Conservation (phyloP, 2,329 filamentous ascomycete genomes). For the Pseudogymnoascus sp. region DNA sequence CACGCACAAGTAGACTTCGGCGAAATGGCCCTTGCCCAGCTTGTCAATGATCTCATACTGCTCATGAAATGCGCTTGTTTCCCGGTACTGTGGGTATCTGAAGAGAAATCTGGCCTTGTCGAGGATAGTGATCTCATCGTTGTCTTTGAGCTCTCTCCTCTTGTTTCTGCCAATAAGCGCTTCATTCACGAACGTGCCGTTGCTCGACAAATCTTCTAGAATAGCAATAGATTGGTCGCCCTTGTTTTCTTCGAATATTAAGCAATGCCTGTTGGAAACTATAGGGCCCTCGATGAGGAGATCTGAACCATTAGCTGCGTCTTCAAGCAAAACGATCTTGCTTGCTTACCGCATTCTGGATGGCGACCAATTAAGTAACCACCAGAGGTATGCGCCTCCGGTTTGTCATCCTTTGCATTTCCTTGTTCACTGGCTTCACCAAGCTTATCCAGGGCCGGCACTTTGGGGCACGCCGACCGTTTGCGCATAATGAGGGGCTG, state of each 20-base stretch:
- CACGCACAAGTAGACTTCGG: conserved; percentile 83
- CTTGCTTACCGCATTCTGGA: conserved; percentile 75
- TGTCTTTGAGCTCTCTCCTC: conserved; percentile 76
- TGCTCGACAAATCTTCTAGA: conserved; percentile 87
- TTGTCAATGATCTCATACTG: conserved; percentile 80
- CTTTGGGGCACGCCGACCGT: conserved; percentile 60
- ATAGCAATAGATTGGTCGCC: conserved; percentile 59
- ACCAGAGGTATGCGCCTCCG: conserved; percentile 56
- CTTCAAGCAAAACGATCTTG: conserved; percentile 14
- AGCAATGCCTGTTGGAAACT: conserved; percentile 79
- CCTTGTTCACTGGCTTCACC: conserved; percentile 33
- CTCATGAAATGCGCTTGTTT: conserved; percentile 72
- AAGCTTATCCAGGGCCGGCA: conserved; percentile 38
- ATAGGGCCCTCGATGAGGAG: conserved; percentile 67
- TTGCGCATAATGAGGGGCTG: conserved; percentile 67
- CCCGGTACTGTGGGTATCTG: conserved; percentile 70
- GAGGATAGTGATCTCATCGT: conserved; percentile 83
- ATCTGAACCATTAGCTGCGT: conserved; percentile 39
- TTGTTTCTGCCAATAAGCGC: conserved; percentile 87
- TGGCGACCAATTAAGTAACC: conserved; percentile 91
- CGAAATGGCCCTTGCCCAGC: conserved; percentile 91
- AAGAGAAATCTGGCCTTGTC: conserved; percentile 85
- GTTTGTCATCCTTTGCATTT: conserved; percentile 46
- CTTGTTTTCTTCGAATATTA: conserved; percentile 57
- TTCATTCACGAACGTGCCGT: conserved; percentile 95